phyloP scores from a whole-genome alignment of 495 filamentous ascomycete species.

The Penicillium steckii region DNA sequence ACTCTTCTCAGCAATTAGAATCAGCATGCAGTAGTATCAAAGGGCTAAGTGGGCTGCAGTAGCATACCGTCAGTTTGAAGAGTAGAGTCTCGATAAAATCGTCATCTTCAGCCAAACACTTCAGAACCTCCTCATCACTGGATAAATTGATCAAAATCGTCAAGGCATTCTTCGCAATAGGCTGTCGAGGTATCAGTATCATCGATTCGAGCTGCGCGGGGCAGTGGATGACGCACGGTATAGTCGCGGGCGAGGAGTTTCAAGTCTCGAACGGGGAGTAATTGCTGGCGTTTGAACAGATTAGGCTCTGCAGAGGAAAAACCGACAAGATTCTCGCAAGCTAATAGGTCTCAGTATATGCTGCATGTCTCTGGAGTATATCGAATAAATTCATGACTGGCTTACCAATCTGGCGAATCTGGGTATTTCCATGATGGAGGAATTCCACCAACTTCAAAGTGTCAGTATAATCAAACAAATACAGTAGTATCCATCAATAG shows the following conservation, averaged over 20 bases:
- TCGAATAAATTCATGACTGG: not conserved
- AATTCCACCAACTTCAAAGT: conserved; percentile 79
- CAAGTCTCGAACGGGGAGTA: conserved; percentile 80
- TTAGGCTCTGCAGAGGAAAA: conserved; percentile 74
- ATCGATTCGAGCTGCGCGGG: conserved; percentile 3
- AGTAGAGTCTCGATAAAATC: conserved; percentile 75
- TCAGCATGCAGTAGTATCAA: no score
- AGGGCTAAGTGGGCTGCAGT: no score
- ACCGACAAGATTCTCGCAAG: conserved; percentile 80
- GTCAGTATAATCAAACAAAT: not conserved
- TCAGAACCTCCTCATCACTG: conserved; percentile 68
- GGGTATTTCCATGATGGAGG: conserved; percentile 82
- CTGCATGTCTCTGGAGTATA: not conserved
- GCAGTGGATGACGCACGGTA: conserved; percentile 50
- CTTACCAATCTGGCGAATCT: conserved; percentile 74
- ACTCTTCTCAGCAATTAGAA: no score
- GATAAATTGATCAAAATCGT: conserved; percentile 93
- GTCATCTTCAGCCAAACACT: conserved; percentile 73
- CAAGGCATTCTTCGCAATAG: conserved; percentile 88
- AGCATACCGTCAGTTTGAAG: conserved; percentile 69
- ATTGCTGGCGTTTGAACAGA: conserved; percentile 79
- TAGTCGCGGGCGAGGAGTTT: conserved; percentile 87
- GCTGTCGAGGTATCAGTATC: conserved; percentile 41
- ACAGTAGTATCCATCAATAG: not conserved
- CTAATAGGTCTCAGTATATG: conserved; percentile 33